A percentile compares a stretch with the other conserved stretches of the same genome.
Evolutionary conservation across 192 early-diverging fungal species (phyloP).

Genomic region (Pilaira anomala): DNA sequence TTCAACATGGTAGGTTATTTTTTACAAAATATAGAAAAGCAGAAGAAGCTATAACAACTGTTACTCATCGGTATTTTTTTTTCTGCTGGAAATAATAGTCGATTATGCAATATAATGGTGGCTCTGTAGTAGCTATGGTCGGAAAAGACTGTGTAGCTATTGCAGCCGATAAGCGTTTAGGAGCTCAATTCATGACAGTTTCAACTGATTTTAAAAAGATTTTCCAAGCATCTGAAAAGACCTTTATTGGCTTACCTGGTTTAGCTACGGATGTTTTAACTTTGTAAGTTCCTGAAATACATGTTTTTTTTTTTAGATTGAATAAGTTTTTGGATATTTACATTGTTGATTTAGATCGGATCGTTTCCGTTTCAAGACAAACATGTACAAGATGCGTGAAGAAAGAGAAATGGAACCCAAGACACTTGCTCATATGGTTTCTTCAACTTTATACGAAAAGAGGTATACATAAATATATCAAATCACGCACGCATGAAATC

Average conservation of each 20-base stretch:
- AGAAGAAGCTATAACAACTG: too few species aligned
- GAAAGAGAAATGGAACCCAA: slow-evolving; percentile 94
- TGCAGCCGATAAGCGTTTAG: slow-evolving; percentile 91
- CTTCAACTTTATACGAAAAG: slow-evolving; percentile 92
- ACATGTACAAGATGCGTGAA: slow-evolving; percentile 95
- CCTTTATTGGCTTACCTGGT: slow-evolving; percentile 87
- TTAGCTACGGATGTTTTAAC: slow-evolving; percentile 97
- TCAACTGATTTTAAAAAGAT: slow-evolving; percentile 94
- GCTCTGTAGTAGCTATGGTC: slow-evolving; percentile 91
- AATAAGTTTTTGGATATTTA: not conserved
- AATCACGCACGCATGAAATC: not conserved
- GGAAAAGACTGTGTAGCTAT: slow-evolving; percentile 99
- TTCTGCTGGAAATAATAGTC: slow-evolving; percentile 39
- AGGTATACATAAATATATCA: slow-evolving; percentile 44
- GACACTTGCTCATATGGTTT: slow-evolving; percentile 91
- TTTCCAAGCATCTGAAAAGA: slow-evolving; percentile 80
- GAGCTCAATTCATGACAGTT: slow-evolving; percentile 90
- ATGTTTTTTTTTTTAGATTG: not conserved
- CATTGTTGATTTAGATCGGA: slow-evolving; percentile 58
- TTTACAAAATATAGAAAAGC: not conserved
- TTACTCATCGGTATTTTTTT: too few species aligned
- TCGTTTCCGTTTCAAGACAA: slow-evolving; percentile 87
- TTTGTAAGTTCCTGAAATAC: slow-evolving; percentile 54
- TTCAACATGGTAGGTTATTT: not conserved
- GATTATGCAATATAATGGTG: slow-evolving; percentile 94